Evolutionary conservation across 768 basidiomycete species (phyloP).

Genomic region (Boletus bicolor): DNA sequence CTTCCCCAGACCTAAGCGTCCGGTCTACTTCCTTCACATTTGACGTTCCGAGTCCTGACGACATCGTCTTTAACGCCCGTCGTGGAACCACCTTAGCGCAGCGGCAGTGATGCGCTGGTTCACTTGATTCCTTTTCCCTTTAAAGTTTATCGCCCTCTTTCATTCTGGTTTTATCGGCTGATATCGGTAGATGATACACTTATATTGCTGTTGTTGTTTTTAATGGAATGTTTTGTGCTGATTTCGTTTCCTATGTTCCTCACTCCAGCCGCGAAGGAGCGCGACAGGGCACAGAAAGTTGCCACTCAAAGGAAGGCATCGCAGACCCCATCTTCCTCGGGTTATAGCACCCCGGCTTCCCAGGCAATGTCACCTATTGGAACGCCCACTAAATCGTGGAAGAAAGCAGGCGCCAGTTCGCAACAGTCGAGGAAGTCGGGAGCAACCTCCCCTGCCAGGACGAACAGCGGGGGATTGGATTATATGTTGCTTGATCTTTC

Average conservation of each 20-base stretch:
- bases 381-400: constrained; percentile 41
- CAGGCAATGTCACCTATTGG: constrained; percentile 41
- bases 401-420: constrained; percentile 35
- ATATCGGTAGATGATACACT: constrained; percentile 29
- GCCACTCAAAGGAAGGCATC: constrained; percentile 42
- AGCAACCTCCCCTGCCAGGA: constrained; percentile 40
- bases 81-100: constrained; percentile 63
- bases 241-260: constrained; percentile 33
- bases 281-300: constrained; percentile 68
- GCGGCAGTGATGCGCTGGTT: constrained; percentile 25
- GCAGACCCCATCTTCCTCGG: constrained; percentile 36
- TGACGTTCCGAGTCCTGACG: constrained; percentile 88
- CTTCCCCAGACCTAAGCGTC: constrained; percentile 36
- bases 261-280: constrained; percentile 70
- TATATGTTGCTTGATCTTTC: constrained; percentile 69
- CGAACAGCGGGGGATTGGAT: constrained; percentile 37
- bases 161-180: constrained; percentile 13
- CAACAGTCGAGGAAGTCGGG: constrained; percentile 38
- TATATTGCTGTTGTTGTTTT: constrained; percentile 28
- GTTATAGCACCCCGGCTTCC: constrained; percentile 38
- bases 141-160: constrained; percentile 17
- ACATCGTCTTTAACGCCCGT: constrained; percentile 77
- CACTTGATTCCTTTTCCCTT: background rate
- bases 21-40: constrained; percentile 55
- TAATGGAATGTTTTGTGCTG: constrained; percentile 38